phyloP scores from a whole-genome alignment of 257 asterid species.

The Voacanga thouarsii region DNA sequence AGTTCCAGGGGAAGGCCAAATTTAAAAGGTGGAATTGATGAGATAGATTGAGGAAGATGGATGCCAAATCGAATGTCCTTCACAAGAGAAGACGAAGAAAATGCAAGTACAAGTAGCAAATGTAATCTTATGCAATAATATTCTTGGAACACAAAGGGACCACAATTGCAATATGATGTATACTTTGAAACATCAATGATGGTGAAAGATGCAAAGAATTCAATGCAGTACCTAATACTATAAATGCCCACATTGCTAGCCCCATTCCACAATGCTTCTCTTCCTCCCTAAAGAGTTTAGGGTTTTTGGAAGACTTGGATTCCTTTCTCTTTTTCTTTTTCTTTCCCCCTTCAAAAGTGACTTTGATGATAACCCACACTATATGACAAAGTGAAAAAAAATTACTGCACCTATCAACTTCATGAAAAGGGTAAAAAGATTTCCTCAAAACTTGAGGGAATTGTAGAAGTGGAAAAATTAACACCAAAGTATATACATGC shows the following conservation, averaged over 20 bases:
- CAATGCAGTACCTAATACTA: constrained; percentile 33
- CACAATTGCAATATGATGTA: constrained; percentile 18
- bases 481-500: neutral
- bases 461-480: neutral
- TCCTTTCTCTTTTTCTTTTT: neutral
- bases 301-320: neutral
- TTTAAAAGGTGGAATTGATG: neutral
- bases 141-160: constrained; percentile 15
- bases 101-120: neutral
- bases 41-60: constrained; percentile 7
- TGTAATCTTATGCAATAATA: constrained; percentile 13
- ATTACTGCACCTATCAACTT: constrained; percentile 1
- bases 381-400: neutral
- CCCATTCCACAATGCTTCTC: constrained; percentile 20
- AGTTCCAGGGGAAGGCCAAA: neutral
- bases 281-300: neutral
- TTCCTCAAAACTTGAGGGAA: neutral
- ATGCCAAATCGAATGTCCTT: constrained; percentile 3
- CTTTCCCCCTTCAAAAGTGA: neutral
- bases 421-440: neutral
- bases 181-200: constrained; percentile 27
- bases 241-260: constrained; percentile 22
- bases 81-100: neutral
- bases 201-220: constrained; percentile 37
- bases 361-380: neutral